Conservation (phyloP, 1,284 basidiomycete species). For the Tilletia caries region DNA sequence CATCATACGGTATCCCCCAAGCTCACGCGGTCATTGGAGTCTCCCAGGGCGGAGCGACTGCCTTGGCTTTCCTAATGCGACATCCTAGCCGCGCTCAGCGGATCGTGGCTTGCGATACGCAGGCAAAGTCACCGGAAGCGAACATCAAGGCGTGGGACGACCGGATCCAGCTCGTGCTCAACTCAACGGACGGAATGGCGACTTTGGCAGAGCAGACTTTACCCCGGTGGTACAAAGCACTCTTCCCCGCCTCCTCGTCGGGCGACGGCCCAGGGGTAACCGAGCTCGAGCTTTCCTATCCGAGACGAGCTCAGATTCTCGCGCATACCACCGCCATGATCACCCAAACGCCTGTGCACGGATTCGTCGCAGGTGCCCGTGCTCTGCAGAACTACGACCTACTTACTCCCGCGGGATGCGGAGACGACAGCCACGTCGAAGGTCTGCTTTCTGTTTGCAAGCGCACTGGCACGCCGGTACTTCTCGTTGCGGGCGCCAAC, state of each 20-base stretch:
- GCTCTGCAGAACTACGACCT: conserved; percentile 56
- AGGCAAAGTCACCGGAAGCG: conserved; percentile 54
- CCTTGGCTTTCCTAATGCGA: conserved; percentile 53
- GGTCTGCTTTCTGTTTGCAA: conserved; percentile 46
- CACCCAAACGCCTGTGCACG: conserved; percentile 51
- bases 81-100: conserved; percentile 48
- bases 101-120: conserved; percentile 56
- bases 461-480: conserved; percentile 37
- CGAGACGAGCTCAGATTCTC: not conserved
- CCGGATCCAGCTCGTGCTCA: conserved; percentile 53
- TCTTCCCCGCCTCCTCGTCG: conserved; percentile 23
- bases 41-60: conserved; percentile 57
- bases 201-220: conserved; percentile 55
- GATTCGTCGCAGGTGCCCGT: conserved; percentile 54
- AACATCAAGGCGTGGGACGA: conserved; percentile 57
- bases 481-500: conserved; percentile 55
- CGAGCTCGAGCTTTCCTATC: not conserved
- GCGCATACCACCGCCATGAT: conserved; percentile 40
- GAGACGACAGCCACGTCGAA: conserved; percentile 24
- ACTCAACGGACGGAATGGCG: conserved; percentile 40
- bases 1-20: conserved; percentile 47
- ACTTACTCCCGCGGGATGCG: not conserved
- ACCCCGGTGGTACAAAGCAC: conserved; percentile 54
- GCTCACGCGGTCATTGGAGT: conserved; percentile 55
- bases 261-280: conserved; percentile 25